Percentiles rank a stretch among this genome's conserved stretches.
Conservation (phyloP, 2,329 filamentous ascomycete species). For the Colletotrichum camelliae region DNA sequence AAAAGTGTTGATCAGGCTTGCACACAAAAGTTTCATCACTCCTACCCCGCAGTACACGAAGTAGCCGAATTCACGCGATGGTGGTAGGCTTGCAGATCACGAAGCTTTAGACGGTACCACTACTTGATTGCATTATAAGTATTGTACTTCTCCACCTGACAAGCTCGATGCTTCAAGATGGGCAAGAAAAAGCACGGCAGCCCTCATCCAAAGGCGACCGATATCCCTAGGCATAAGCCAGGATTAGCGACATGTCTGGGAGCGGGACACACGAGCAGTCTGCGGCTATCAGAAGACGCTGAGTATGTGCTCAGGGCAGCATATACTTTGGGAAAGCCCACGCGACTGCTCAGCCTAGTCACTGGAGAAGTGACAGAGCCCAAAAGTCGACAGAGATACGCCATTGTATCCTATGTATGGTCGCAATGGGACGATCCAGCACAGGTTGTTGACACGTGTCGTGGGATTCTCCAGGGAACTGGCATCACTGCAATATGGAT, state of each 20-base stretch:
- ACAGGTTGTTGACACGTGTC: background rate
- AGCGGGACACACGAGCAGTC: rapidly evolving
- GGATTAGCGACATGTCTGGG: rapidly evolving
- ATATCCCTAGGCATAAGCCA: background rate
- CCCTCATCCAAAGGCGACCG: background rate
- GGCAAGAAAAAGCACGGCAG: background rate
- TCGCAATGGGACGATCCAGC: background rate
- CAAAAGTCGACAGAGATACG: background rate
- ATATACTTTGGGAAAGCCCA: background rate
- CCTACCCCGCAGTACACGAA: background rate
- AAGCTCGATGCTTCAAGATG: background rate
- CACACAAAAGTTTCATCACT: rapidly evolving
- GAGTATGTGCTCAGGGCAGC: background rate
- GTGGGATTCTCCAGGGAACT: background rate
- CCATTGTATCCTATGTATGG: background rate
- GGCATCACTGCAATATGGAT: background rate
- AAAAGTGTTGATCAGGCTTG: rapidly evolving
- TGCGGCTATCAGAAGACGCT: background rate
- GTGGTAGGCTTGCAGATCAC: background rate
- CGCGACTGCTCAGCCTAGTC: rapidly evolving
- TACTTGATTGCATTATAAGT: background rate
- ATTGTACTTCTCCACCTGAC: background rate
- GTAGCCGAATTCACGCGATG: background rate
- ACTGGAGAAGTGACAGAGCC: background rate
- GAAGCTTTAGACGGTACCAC: background rate